Conservation (phyloP, 495 filamentous ascomycete genomes). For the Penicillium herquei region DNA sequence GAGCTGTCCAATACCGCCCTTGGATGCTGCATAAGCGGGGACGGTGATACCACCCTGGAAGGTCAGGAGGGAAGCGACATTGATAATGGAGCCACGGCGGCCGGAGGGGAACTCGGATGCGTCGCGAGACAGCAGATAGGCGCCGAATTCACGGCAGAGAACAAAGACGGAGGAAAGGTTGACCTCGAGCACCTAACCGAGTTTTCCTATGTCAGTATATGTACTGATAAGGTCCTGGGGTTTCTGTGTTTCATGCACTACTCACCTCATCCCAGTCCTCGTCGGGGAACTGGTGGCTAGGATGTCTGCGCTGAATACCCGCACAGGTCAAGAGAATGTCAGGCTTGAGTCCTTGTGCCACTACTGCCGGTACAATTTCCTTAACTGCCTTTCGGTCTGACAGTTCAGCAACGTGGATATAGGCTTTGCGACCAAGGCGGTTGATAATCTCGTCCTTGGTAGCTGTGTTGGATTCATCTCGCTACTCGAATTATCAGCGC, state of each 20-base stretch:
- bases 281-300: constrained; percentile 74
- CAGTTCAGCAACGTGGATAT: constrained; percentile 74
- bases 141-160: constrained; percentile 73
- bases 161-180: constrained; percentile 77
- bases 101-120: constrained; percentile 22
- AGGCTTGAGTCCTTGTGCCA: constrained; percentile 57
- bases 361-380: constrained; percentile 57
- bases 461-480: constrained; percentile 61
- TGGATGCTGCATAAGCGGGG: constrained; percentile 78
- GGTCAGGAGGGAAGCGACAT: constrained; percentile 72
- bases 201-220: not conserved
- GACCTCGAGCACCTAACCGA: constrained; percentile 65
- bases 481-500: constrained; percentile 34
- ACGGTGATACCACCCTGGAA: constrained; percentile 85
- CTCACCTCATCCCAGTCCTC: constrained; percentile 74
- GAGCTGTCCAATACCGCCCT: constrained; percentile 76
- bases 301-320: constrained; percentile 79
- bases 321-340: constrained; percentile 82
- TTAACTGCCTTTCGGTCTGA: constrained; percentile 58
- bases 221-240: no score
- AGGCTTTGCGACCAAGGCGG: constrained; percentile 62
- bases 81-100: constrained; percentile 71
- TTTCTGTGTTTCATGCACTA: not conserved
- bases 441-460: constrained; percentile 62
- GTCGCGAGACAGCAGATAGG: constrained; percentile 66